phyloP scores from a whole-genome alignment of 495 filamentous ascomycete species.

The Hypoxylon rickii region DNA sequence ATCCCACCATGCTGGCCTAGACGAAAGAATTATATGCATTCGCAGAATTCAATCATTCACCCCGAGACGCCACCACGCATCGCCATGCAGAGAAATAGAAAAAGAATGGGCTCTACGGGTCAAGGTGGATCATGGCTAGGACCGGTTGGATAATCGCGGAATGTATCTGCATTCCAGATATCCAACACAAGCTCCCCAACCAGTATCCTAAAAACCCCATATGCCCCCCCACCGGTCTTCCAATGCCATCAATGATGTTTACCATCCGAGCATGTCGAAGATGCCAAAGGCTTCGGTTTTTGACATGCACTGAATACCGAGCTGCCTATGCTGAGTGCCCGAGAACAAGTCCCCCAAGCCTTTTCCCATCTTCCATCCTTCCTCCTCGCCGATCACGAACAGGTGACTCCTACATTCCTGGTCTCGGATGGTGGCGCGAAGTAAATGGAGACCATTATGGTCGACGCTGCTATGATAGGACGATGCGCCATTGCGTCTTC shows the following conservation, averaged over 20 bases:
- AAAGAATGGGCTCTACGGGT: no score
- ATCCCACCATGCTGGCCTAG: no score
- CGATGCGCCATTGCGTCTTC: conserved; percentile 39
- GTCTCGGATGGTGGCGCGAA: conserved; percentile 82
- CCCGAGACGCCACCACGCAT: no score
- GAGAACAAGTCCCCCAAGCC: conserved; percentile 75
- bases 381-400: conserved; percentile 79
- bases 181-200: conserved; percentile 2
- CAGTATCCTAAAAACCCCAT: conserved; percentile 17
- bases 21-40: no score
- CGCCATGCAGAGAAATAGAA: no score
- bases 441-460: conserved; percentile 68
- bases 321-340: conserved; percentile 68
- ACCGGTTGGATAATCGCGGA: no score
- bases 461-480: conserved; percentile 50
- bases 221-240: no score
- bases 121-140: no score
- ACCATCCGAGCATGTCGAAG: conserved; percentile 66
- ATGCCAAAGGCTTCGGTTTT: conserved; percentile 62
- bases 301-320: conserved; percentile 67
- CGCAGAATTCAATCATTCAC: no score
- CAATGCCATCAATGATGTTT: neutral
- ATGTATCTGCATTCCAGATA: no score
- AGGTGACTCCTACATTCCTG: conserved; percentile 81
- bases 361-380: conserved; percentile 91